phyloP scores from a whole-genome alignment of 2,329 filamentous ascomycete genomes.

The Acrodontium crateriforme region DNA sequence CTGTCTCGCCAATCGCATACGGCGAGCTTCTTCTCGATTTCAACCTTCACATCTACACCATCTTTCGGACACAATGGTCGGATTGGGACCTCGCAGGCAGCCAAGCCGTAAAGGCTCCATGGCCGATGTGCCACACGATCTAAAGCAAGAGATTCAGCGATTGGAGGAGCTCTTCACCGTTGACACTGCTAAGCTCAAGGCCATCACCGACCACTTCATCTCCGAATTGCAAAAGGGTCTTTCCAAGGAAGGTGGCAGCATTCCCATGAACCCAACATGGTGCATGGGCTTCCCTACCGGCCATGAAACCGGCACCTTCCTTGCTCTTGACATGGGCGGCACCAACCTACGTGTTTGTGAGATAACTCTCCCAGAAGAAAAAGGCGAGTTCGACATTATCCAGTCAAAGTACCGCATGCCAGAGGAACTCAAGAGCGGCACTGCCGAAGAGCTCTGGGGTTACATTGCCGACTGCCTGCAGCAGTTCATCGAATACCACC shows the following conservation, averaged over 20 bases:
- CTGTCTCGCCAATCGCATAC: too few species aligned
- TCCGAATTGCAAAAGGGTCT: conserved; percentile 81
- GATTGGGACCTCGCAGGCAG: conserved; percentile 47
- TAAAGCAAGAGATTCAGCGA: conserved; percentile 65
- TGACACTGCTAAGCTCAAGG: conserved; percentile 65
- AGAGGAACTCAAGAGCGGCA: conserved; percentile 76
- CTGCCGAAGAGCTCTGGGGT: conserved; percentile 78
- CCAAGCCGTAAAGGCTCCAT: conserved; percentile 71
- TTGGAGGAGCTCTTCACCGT: conserved; percentile 79
- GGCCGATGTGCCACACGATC: conserved; percentile 76
- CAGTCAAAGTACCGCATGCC: conserved; percentile 96
- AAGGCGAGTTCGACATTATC: conserved; percentile 85
- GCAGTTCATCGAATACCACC: conserved; percentile 80
- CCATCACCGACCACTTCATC: conserved; percentile 81
- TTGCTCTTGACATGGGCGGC: conserved; percentile 90
- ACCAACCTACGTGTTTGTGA: conserved; percentile 93
- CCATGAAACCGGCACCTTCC: conserved; percentile 71
- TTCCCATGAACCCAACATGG: conserved; percentile 98
- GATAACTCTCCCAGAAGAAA: conserved; percentile 73
- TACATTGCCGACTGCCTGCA: conserved; percentile 87
- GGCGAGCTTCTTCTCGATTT: too few species aligned
- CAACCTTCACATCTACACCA: too few species aligned
- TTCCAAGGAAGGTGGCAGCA: conserved; percentile 76
- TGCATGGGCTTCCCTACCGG: conserved; percentile 82
- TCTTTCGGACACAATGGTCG: conserved; percentile 51